phyloP scores from a whole-genome alignment of 2,329 filamentous ascomycete genomes.

The Didymella lethalis region DNA sequence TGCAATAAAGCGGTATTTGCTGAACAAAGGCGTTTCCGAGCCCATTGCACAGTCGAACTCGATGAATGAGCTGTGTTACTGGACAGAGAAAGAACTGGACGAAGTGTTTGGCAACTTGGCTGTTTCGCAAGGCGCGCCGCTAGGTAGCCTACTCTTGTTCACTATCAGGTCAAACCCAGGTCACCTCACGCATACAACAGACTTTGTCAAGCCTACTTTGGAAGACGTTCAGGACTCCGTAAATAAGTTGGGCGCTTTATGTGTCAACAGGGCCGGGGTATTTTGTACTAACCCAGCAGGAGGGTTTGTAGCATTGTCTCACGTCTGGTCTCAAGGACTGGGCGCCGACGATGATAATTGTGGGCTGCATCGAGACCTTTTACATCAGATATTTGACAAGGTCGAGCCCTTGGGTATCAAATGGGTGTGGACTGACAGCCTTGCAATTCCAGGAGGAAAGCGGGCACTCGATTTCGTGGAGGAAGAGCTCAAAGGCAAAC shows the following conservation, averaged over 20 bases:
- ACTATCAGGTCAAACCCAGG: background rate
- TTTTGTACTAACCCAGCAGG: background rate
- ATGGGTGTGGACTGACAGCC: slow-evolving; percentile 1
- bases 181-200: background rate
- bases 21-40: background rate
- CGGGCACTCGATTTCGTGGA: background rate
- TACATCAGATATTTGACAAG: background rate
- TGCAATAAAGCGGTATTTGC: background rate
- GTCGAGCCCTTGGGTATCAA: background rate
- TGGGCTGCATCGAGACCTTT: background rate
- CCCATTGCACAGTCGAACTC: background rate
- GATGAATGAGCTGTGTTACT: background rate
- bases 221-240: background rate
- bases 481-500: background rate
- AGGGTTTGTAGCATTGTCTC: background rate
- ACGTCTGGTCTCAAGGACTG: background rate
- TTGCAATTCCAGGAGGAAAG: background rate
- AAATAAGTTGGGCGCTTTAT: background rate
- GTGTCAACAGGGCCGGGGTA: background rate
- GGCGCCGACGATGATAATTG: background rate
- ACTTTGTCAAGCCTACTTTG: background rate
- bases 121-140: background rate
- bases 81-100: background rate
- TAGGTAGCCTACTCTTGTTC: background rate
- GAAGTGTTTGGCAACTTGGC: background rate